A percentile compares a stretch with the other conserved stretches of the same genome.
phyloP scores from a whole-genome alignment of 1,284 basidiomycete species.

The Anthracocystis walkeri region DNA sequence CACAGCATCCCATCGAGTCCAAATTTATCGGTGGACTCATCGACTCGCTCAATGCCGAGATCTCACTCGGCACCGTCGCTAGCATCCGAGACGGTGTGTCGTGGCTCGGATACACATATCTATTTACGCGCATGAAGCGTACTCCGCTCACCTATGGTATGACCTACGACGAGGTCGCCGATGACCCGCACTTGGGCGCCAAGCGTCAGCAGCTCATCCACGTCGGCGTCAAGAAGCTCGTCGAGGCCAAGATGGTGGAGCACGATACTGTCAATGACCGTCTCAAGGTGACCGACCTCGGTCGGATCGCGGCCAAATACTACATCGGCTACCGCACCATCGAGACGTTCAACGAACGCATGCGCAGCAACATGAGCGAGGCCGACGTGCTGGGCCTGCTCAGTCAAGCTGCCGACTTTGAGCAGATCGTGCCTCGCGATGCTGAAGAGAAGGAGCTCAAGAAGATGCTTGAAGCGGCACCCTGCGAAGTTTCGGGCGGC shows the following conservation, averaged over 20 bases:
- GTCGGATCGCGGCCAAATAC: conserved; percentile 94
- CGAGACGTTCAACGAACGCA: conserved; percentile 86
- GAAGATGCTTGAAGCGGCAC: conserved; percentile 75
- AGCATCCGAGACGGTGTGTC: conserved; percentile 87
- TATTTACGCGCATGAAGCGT: conserved; percentile 93
- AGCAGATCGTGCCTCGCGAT: conserved; percentile 93
- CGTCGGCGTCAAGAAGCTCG: conserved; percentile 79
- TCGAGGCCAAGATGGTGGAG: conserved; percentile 84
- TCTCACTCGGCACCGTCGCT: conserved; percentile 92
- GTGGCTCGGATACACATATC: conserved; percentile 97
- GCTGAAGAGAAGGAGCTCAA: conserved; percentile 88
- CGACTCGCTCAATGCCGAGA: conserved; percentile 94
- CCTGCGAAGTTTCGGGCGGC: conserved; percentile 75
- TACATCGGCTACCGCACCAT: conserved; percentile 90
- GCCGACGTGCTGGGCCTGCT: conserved; percentile 90
- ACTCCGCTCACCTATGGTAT: conserved; percentile 93
- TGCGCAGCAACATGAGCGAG: conserved; percentile 88
- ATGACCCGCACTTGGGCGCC: conserved; percentile 83
- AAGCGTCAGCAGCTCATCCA: conserved; percentile 81
- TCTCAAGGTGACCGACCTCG: conserved; percentile 85
- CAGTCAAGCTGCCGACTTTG: conserved; percentile 93
- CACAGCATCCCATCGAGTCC: conserved; percentile 94
- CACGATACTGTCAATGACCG: conserved; percentile 77
- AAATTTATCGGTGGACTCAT: conserved; percentile 85
- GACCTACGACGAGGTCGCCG: conserved; percentile 77